These are phyloP conservation scores for Adansonia madagascariensis DNA, from an alignment of 441 rosid species.

Conservation along the genomic window DNA sequence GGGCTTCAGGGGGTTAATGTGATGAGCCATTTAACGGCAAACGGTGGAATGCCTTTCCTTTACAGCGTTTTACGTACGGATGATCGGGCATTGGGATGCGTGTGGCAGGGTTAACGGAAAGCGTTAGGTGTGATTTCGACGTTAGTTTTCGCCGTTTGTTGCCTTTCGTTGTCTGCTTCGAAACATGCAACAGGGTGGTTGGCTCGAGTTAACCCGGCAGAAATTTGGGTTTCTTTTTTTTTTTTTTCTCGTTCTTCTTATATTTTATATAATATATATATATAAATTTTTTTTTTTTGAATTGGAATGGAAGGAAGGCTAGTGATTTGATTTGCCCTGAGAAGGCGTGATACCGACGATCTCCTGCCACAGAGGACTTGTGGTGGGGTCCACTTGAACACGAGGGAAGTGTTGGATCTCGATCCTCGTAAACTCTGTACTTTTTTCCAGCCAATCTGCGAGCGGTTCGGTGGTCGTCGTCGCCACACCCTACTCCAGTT, in stretches of 20 bases:
- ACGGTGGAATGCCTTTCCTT: background rate
- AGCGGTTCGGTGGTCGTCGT: constrained; percentile 30
- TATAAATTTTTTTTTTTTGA: background rate
- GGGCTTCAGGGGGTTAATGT: constrained; percentile 16
- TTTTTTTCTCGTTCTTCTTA: background rate
- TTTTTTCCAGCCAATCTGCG: constrained; percentile 14
- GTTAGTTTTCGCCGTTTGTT: constrained; percentile 43
- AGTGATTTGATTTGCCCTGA: constrained; percentile 28
- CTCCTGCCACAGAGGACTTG: constrained; percentile 23
- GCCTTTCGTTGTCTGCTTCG: constrained; percentile 66
- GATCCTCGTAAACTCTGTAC: constrained; percentile 10
- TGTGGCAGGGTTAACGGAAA: constrained; percentile 43
- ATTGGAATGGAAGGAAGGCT: background rate
- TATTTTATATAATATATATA: background rate
- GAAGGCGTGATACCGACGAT: background rate
- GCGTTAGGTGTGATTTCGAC: constrained; percentile 20
- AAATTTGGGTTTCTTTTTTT: constrained; percentile 38
- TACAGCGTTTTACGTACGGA: constrained; percentile 21
- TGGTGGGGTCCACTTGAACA: constrained; percentile 30
- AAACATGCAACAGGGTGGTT: constrained; percentile 63
- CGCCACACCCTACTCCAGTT: constrained; percentile 28
- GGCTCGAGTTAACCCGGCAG: constrained; percentile 65
- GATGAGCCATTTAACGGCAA: background rate
- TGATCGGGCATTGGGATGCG: constrained; percentile 36
- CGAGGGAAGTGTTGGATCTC: constrained; percentile 29